These are phyloP conservation scores for Amylocarpus encephaloides DNA, from an alignment of 2,329 filamentous ascomycete species.

Conservation along the genomic window DNA sequence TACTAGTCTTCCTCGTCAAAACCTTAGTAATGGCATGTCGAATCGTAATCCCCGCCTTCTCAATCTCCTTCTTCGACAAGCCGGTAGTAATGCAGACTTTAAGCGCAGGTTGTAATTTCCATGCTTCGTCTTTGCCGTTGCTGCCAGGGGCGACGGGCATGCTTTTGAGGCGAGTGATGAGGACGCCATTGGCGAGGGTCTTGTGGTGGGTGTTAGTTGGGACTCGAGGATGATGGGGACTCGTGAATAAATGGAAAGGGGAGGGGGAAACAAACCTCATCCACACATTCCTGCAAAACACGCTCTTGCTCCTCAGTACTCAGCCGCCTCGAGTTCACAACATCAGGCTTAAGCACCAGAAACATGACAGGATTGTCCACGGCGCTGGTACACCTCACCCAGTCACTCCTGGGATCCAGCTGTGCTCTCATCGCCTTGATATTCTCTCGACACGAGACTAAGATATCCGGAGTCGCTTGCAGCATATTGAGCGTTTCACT, in stretches of 20 bases:
- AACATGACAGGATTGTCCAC: slow-evolving; percentile 84
- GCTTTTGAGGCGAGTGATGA: slow-evolving; percentile 81
- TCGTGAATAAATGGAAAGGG: not conserved
- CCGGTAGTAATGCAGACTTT: slow-evolving; percentile 89
- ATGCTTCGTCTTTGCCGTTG: slow-evolving; percentile 61
- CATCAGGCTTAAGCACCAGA: slow-evolving; percentile 74
- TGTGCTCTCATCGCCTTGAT: slow-evolving; percentile 80
- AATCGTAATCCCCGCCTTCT: slow-evolving; percentile 84
- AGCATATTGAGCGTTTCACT: slow-evolving; percentile 84
- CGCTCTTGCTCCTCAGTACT: slow-evolving; percentile 72
- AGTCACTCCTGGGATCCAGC: slow-evolving; percentile 88
- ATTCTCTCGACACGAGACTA: slow-evolving; percentile 75
- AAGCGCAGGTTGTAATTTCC: slow-evolving; percentile 70
- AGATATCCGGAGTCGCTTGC: slow-evolving; percentile 78
- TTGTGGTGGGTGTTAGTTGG: slow-evolving; percentile 33
- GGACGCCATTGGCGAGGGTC: slow-evolving; percentile 78
- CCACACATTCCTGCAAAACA: slow-evolving; percentile 84
- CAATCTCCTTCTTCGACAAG: slow-evolving; percentile 87
- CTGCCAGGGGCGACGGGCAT: slow-evolving; percentile 60
- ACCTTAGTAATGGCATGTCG: slow-evolving; percentile 92
- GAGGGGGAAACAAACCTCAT: slow-evolving; percentile 62
- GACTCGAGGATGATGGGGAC: slow-evolving; percentile 7
- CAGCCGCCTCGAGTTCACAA: slow-evolving; percentile 64
- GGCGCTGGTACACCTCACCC: slow-evolving; percentile 76
- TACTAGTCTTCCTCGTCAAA: slow-evolving; percentile 58